Evolutionary conservation across 1,284 basidiomycete species (phyloP).

Genomic region (Kalmanozyma brasiliensis): DNA sequence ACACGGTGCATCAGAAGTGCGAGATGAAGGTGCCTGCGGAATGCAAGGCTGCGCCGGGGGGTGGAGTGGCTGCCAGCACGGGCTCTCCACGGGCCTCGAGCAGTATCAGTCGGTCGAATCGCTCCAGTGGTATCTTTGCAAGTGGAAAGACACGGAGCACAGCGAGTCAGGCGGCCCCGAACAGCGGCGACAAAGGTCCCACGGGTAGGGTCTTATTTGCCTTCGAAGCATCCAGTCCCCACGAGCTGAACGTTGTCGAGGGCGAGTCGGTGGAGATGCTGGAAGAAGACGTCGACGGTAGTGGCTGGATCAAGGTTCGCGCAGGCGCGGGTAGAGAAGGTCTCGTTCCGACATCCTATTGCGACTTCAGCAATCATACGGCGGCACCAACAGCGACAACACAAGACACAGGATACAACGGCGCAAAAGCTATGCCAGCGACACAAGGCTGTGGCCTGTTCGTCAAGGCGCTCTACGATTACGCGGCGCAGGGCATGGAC

Average conservation of each 20-base stretch:
- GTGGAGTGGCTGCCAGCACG: background rate
- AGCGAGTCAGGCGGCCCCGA: background rate
- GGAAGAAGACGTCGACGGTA: constrained; percentile 49
- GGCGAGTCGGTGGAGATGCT: constrained; percentile 49
- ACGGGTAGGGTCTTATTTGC: constrained; percentile 35
- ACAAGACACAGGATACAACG: constrained; percentile 9
- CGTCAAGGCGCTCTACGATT: constrained; percentile 52
- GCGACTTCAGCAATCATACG: constrained; percentile 14
- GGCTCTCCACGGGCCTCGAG: constrained; percentile 4
- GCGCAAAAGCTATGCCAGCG: background rate
- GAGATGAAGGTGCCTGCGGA: constrained; percentile 59
- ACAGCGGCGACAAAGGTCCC: background rate
- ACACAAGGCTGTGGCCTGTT: constrained; percentile 31
- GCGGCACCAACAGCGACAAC: background rate
- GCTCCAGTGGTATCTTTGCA: constrained; percentile 12
- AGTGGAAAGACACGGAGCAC: constrained; percentile 3
- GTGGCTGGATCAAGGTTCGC: constrained; percentile 53
- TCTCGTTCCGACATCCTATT: constrained; percentile 53
- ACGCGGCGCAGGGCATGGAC: constrained; percentile 45
- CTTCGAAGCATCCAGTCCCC: constrained; percentile 51
- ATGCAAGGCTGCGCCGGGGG: constrained; percentile 42
- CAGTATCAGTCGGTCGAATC: constrained; percentile 10
- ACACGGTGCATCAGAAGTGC: constrained; percentile 56
- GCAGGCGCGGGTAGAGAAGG: constrained; percentile 22
- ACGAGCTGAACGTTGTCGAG: constrained; percentile 48